A percentile compares a stretch with the other conserved stretches of the same genome.
These are phyloP conservation scores for Sclerotinia sclerotiorum DNA, from an alignment of 2,329 filamentous ascomycete species.

Conservation along the genomic window DNA sequence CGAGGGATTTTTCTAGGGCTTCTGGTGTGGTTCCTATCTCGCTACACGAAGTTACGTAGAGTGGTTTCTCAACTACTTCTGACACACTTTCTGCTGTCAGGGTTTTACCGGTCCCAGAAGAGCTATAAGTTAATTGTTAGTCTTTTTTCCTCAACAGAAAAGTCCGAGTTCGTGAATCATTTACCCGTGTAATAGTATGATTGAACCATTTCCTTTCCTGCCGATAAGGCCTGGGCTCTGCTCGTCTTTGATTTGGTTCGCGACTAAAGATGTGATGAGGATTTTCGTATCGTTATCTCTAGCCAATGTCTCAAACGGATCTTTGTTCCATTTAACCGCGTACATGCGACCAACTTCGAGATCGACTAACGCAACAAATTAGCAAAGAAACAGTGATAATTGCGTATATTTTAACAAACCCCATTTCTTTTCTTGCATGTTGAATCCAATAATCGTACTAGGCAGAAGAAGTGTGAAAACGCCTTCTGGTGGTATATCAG, in stretches of 20 bases:
- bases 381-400: neutral
- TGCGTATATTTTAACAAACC: neutral
- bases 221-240: neutral
- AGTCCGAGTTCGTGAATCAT: too few relatives aligned
- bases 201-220: constrained; percentile 14
- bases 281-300: constrained; percentile 13
- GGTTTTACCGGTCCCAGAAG: constrained; percentile 21
- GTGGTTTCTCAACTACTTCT: constrained; percentile 14
- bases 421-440: constrained; percentile 22
- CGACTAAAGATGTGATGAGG: constrained; percentile 19
- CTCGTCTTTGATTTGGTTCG: constrained; percentile 21
- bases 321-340: constrained; percentile 19
- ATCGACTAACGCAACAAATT: neutral
- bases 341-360: constrained; percentile 24
- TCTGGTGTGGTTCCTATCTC: constrained; percentile 18
- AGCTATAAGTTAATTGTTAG: neutral
- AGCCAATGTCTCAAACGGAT: constrained; percentile 19
- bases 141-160: neutral
- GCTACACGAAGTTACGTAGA: constrained; percentile 15
- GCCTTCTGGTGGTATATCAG: constrained; percentile 17
- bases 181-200: constrained; percentile 21
- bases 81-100: constrained; percentile 21
- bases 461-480: constrained; percentile 22
- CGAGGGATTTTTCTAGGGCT: constrained; percentile 1
- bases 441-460: constrained; percentile 16